Percentiles rank a stretch among this genome's conserved stretches.
phyloP scores from a whole-genome alignment of 2,329 filamentous ascomycete genomes.

The Tothia fuscella region DNA sequence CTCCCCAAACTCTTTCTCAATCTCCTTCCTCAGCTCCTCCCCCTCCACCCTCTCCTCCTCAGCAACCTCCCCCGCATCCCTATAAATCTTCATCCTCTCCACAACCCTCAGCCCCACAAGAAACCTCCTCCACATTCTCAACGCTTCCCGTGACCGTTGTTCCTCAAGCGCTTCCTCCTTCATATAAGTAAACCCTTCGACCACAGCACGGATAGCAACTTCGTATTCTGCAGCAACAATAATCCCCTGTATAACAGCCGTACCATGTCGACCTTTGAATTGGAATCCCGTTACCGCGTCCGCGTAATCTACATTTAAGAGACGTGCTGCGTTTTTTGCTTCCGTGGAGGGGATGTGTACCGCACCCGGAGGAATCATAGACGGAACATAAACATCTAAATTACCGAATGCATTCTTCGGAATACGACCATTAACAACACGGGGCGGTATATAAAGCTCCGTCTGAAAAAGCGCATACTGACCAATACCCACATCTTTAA shows the following conservation, averaged over 20 bases:
- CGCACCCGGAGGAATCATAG: slow-evolving; percentile 51
- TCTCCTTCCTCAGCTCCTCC: slow-evolving; percentile 5
- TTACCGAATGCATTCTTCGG: slow-evolving; percentile 52
- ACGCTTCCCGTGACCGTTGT: slow-evolving; percentile 34
- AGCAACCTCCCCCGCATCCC: slow-evolving; percentile 15
- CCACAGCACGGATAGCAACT: slow-evolving; percentile 59
- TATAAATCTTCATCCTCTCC: slow-evolving; percentile 31
- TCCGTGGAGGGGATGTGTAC: slow-evolving; percentile 44
- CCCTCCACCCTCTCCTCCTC: slow-evolving; percentile 13
- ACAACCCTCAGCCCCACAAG: slow-evolving; percentile 54
- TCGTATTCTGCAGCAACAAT: slow-evolving; percentile 61
- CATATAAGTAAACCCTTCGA: slow-evolving; percentile 56
- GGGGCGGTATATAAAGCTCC: slow-evolving; percentile 60
- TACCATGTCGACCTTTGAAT: slow-evolving; percentile 77
- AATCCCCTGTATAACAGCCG: slow-evolving; percentile 66
- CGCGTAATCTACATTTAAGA: slow-evolving; percentile 73
- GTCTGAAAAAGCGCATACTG: slow-evolving; percentile 53
- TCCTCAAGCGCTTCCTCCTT: slow-evolving; percentile 51
- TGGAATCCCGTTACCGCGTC: slow-evolving; percentile 84
- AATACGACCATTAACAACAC: slow-evolving; percentile 61
- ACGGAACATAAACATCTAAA: slow-evolving; percentile 50
- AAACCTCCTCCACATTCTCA: slow-evolving; percentile 48
- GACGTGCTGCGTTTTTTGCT: slow-evolving; percentile 58
- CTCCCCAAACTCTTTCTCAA: slow-evolving; percentile 9
- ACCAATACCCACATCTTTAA: slow-evolving; percentile 33